Percentiles rank a stretch among this genome's conserved stretches.
Conservation (phyloP, 352 stramenopile species). For the Proteromonas lacertae region DNA sequence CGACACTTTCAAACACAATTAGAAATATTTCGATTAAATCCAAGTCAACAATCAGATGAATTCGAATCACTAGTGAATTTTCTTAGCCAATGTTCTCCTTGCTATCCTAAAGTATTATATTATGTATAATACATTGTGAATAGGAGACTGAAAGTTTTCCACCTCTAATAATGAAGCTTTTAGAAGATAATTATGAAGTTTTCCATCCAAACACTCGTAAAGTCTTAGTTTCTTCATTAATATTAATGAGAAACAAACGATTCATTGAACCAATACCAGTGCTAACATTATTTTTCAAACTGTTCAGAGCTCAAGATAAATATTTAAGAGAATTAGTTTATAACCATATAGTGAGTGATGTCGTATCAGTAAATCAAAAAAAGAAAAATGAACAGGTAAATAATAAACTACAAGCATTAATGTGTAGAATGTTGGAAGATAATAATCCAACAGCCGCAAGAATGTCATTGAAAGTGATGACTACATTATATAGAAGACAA, state of each 20-base stretch:
- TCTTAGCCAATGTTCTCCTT: background rate
- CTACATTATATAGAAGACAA: background rate
- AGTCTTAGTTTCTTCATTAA: background rate
- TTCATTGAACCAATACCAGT: background rate
- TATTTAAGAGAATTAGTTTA: background rate
- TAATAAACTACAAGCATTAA: background rate
- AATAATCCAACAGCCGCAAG: background rate
- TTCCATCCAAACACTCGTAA: background rate
- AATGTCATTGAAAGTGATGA: background rate
- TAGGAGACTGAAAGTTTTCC: background rate
- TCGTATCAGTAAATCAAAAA: background rate
- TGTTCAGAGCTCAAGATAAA: background rate
- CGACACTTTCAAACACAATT: background rate
- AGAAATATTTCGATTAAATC: background rate
- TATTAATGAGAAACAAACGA: background rate
- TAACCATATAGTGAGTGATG: background rate
- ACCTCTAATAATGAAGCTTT: background rate
- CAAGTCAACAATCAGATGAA: background rate
- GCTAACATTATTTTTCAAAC: constrained; percentile 1
- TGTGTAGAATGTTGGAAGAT: background rate
- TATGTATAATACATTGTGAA: no score
- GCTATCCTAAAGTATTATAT: no score
- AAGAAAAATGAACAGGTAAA: background rate
- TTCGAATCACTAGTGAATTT: constrained; percentile 1
- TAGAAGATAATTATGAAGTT: background rate